A percentile compares a stretch with the other conserved stretches of the same genome.
These are phyloP conservation scores for Fonsecaea pugnacius DNA, from an alignment of 2,329 filamentous ascomycete genomes.

Conservation along the genomic window DNA sequence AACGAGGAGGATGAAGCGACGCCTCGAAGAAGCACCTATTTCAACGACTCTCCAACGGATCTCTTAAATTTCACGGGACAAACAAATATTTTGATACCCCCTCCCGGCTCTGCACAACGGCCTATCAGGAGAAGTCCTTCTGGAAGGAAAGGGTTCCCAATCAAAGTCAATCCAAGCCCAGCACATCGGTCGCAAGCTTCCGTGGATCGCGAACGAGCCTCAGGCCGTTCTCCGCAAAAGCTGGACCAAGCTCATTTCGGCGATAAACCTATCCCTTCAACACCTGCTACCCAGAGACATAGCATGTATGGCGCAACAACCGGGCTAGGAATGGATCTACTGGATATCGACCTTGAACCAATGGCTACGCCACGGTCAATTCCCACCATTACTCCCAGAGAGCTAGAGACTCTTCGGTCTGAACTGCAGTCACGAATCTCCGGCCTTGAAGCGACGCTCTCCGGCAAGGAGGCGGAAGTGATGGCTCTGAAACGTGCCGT, in stretches of 20 bases:
- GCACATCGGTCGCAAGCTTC: constrained; percentile 38
- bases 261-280: constrained; percentile 34
- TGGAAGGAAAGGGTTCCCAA: constrained; percentile 41
- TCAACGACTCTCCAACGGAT: constrained; percentile 67
- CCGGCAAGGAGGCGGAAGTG: constrained; percentile 91
- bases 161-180: constrained; percentile 37
- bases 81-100: constrained; percentile 59
- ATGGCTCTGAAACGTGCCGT: constrained; percentile 84
- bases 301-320: constrained; percentile 35
- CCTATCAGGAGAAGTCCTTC: constrained; percentile 45
- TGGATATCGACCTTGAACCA: constrained; percentile 93
- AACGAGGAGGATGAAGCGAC: constrained; percentile 46
- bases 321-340: constrained; percentile 51
- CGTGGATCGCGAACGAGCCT: constrained; percentile 37
- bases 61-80: constrained; percentile 89
- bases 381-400: constrained; percentile 85
- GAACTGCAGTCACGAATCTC: constrained; percentile 90
- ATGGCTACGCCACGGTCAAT: constrained; percentile 89
- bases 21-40: constrained; percentile 54
- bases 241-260: constrained; percentile 29
- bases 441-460: constrained; percentile 86
- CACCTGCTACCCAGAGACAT: constrained; percentile 38
- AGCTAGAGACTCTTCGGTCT: constrained; percentile 91
- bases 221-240: constrained; percentile 38
- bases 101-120: constrained; percentile 52